Evolutionary conservation across 441 rosid genomes (phyloP).

Genomic region (Adansonia rubrostipa): DNA sequence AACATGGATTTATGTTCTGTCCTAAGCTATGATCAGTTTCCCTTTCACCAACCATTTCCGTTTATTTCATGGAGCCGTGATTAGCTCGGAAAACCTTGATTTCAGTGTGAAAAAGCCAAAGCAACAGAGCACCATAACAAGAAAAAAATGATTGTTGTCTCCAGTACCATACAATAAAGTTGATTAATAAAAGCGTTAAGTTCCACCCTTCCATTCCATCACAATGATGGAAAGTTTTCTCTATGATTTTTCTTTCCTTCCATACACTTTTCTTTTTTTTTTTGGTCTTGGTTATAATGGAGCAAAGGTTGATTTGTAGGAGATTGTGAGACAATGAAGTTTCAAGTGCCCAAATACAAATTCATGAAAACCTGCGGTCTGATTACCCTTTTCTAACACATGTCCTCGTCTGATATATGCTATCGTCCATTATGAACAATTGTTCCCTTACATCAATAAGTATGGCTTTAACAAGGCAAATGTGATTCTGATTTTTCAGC

Average conservation of each 20-base stretch:
- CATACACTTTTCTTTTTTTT: not conserved
- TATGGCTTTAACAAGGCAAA: too few species aligned
- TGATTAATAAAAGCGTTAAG: slow-evolving; percentile 15
- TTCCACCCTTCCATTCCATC: slow-evolving; percentile 25
- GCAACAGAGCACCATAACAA: slow-evolving; percentile 22
- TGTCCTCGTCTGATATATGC: not conserved
- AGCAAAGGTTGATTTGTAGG: slow-evolving; percentile 33
- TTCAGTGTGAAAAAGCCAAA: slow-evolving; percentile 37
- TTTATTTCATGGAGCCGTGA: slow-evolving; percentile 16
- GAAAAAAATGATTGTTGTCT: slow-evolving; percentile 30
- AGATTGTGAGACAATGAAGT: not conserved
- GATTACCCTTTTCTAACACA: not conserved
- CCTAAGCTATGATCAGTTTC: not conserved
- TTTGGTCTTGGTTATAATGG: not conserved
- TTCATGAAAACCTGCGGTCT: not conserved
- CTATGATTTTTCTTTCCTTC: not conserved
- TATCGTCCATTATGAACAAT: not conserved
- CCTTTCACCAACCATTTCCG: slow-evolving; percentile 1
- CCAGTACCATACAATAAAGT: slow-evolving; percentile 33
- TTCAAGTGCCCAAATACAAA: not conserved
- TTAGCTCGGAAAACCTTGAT: slow-evolving; percentile 31
- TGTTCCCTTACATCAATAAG: not conserved
- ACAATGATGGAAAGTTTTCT: slow-evolving; percentile 7
- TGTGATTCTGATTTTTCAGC: too few species aligned
- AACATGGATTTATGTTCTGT: too few species aligned